Conservation (phyloP, 2,329 filamentous ascomycete species). For the Fusarium sp. region DNA sequence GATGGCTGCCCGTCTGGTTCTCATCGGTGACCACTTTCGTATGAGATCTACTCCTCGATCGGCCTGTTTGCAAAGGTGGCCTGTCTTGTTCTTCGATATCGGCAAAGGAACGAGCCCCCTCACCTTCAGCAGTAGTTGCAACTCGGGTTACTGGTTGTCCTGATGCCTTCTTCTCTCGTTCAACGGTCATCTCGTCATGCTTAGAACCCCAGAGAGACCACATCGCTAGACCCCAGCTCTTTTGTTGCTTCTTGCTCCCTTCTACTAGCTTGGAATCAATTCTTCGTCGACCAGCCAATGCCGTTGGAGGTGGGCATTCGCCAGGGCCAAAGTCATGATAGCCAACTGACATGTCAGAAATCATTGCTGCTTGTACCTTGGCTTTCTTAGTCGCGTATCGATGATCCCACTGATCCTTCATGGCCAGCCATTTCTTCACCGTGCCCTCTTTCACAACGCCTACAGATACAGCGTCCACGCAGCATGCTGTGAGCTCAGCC, state of each 20-base stretch:
- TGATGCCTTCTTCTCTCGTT: conserved; percentile 65
- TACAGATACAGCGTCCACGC: conserved; percentile 70
- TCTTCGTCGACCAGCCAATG: conserved; percentile 77
- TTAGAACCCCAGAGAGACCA: conserved; percentile 92
- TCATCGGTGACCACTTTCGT: conserved; percentile 63
- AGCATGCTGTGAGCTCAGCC: conserved; percentile 73
- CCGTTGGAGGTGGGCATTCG: conserved; percentile 85
- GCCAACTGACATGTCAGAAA: conserved; percentile 77
- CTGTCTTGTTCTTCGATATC: conserved; percentile 56
- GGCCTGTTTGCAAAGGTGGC: conserved; percentile 37
- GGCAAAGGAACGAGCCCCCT: conserved; percentile 55
- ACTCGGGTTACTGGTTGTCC: conserved; percentile 47
- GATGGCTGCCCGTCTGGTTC: conserved; percentile 56
- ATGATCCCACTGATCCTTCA: conserved; percentile 77
- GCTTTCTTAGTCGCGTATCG: conserved; percentile 77
- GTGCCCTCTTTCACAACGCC: conserved; percentile 84
- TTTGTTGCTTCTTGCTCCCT: conserved; percentile 65
- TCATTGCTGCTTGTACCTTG: conserved; percentile 75
- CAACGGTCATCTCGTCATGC: conserved; percentile 82
- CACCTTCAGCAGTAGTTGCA: conserved; percentile 55
- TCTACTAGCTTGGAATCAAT: conserved; percentile 53
- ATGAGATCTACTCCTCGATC: conserved; percentile 55
- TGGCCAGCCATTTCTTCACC: conserved; percentile 83
- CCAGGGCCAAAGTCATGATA: conserved; percentile 76
- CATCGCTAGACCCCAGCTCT: conserved; percentile 80